Percentiles rank a stretch among this genome's conserved stretches.
Evolutionary conservation across 2,329 filamentous ascomycete species (phyloP).

Genomic region (Tolypocladium guangdongense): DNA sequence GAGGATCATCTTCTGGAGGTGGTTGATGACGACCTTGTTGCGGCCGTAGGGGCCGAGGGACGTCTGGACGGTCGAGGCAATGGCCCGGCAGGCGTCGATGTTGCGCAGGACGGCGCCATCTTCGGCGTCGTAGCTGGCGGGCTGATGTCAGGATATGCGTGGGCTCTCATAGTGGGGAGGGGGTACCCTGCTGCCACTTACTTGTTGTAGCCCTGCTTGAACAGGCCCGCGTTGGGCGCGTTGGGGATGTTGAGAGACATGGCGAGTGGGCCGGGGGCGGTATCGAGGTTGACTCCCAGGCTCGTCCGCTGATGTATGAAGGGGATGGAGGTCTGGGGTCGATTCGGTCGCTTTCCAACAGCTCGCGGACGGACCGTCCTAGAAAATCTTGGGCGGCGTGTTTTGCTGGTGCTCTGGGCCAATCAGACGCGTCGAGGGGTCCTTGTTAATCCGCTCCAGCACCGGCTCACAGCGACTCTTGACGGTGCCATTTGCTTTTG

Average conservation of each 20-base stretch:
- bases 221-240: constrained; percentile 84
- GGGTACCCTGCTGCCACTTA: constrained; percentile 34
- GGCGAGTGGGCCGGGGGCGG: constrained; percentile 5
- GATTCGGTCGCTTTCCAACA: constrained; percentile 1
- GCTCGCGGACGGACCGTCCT: not conserved
- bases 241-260: constrained; percentile 97
- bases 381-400: not conserved
- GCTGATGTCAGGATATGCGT: constrained; percentile 1
- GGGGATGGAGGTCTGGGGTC: constrained; percentile 1
- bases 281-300: constrained; percentile 2
- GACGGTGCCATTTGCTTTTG: not conserved
- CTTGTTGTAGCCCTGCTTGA: constrained; percentile 96
- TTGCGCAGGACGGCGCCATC: constrained; percentile 97
- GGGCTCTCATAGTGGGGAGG: constrained; percentile 10
- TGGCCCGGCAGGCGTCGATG: constrained; percentile 95
- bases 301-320: not conserved
- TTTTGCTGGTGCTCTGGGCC: not conserved
- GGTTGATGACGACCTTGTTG: constrained; percentile 99
- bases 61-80: constrained; percentile 91
- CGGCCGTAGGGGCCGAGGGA: constrained; percentile 94
- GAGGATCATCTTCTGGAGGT: constrained; percentile 98
- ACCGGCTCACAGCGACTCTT: not conserved
- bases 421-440: not conserved
- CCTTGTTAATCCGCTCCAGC: not conserved
- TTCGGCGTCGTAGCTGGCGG: constrained; percentile 87